phyloP scores from a whole-genome alignment of 1,284 basidiomycete genomes.

The Schizophyllum amplum region DNA sequence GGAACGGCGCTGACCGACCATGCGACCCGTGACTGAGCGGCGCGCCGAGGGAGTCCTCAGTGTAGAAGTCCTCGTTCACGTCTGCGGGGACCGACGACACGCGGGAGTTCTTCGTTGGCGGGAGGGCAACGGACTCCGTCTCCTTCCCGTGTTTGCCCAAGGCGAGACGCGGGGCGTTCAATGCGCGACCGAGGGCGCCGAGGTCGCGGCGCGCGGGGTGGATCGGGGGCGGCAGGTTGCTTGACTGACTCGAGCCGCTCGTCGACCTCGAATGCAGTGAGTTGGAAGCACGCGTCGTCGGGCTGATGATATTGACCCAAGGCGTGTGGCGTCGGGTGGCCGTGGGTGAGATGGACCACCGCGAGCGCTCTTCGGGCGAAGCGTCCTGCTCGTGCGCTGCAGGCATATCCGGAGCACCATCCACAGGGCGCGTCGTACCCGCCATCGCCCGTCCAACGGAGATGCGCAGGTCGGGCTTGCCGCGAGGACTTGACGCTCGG shows the following conservation, averaged over 20 bases:
- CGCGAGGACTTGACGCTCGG: slow-evolving; percentile 15
- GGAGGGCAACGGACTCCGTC: too few relatives aligned
- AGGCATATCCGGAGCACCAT: not conserved
- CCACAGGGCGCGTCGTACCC: too few relatives aligned
- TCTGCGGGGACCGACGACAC: slow-evolving; percentile 2
- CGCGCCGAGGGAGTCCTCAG: slow-evolving; percentile 13
- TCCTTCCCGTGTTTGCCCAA: too few relatives aligned
- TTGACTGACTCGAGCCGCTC: too few relatives aligned
- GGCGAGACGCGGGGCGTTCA: slow-evolving; percentile 4
- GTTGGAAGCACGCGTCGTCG: slow-evolving; percentile 19
- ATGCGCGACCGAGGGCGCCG: slow-evolving; percentile 14
- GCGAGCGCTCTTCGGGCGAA: slow-evolving; percentile 17
- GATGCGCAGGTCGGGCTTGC: slow-evolving; percentile 33
- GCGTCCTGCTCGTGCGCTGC: not conserved
- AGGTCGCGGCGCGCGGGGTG: slow-evolving; percentile 13
- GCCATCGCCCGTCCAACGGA: slow-evolving; percentile 27
- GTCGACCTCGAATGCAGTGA: too few relatives aligned
- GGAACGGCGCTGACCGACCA: slow-evolving; percentile 22
- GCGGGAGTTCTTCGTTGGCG: slow-evolving; percentile 3
- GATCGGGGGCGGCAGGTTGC: slow-evolving; percentile 18
- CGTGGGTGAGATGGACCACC: slow-evolving; percentile 34
- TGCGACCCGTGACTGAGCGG: slow-evolving; percentile 15
- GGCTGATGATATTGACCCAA: slow-evolving; percentile 26
- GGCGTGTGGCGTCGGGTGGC: slow-evolving; percentile 20
- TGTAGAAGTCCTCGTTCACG: slow-evolving; percentile 10